Base-by-base conservation (phyloP, 495 filamentous ascomycete genomes). In the Rostrohypoxylon terebratum region DNA sequence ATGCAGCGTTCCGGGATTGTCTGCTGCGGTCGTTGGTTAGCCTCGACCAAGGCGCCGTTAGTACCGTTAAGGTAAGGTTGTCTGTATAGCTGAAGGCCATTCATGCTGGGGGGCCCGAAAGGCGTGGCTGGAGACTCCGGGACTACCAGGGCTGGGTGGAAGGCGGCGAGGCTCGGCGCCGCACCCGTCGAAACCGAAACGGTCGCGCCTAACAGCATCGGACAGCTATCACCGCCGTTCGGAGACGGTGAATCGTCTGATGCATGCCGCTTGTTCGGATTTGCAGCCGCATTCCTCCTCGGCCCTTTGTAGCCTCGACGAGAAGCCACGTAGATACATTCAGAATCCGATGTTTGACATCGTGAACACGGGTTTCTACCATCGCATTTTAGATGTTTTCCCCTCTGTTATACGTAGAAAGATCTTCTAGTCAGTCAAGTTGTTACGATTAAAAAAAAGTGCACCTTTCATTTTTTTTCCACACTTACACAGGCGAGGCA, bases 221-320 rank as follows among this genome's bases (percentile, higher is more conserved):
- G 82, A 69, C 83, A 86, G 74, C 73, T 81, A 21, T 82, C 82
- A 8, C 75, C 54, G 50, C 51, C 69, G 13, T 68, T 66, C 16
- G 80, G 79, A 33, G 80, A 73, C 54, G 83, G 82, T 28, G 83
- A 84, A 38, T 83, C 83, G 42, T 83, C 83, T 18, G 83, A 83
- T 34, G 83, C 82, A 78, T 83, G 83, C 18, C 84, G 82, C 71
- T 85, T 86, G 68, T 84, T 81, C 14, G 83, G 83, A 73, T 85
- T 85, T n/a, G 78, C 77, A 14, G 82, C 77, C 40, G 81, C 75
- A 58, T 68, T 76, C 64, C 79, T 80, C 18, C 83, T 76, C 16
- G 83, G 83, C 21, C 83, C 83, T 74, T 84, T 85, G 77, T 85
- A 85, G 53, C 84, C 84, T 59, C 84, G 83, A 53, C 84, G 83